A percentile compares a stretch with the other conserved stretches of the same genome.
Conservation (phyloP, 1,139 yeast genomes). For the Geotrichum armillariae region DNA sequence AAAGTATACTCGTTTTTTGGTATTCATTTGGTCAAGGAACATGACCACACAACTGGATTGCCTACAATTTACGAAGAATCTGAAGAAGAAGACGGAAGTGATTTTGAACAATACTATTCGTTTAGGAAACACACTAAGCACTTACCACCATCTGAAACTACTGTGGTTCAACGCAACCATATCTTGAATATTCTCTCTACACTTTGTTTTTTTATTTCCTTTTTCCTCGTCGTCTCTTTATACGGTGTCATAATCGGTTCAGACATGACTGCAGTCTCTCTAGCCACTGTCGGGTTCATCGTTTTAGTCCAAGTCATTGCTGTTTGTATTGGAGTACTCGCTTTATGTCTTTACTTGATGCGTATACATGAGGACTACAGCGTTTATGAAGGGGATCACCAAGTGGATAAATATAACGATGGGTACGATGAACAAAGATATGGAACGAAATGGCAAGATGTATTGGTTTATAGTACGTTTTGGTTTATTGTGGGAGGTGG, state of each 20-base stretch:
- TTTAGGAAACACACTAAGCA: neutral
- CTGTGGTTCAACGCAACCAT: slow-evolving; percentile 40
- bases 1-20: too few species aligned
- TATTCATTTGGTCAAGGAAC: too few species aligned
- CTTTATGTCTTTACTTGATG: slow-evolving; percentile 43
- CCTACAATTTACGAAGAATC: slow-evolving; percentile 19
- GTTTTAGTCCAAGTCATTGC: slow-evolving; percentile 40
- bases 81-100: slow-evolving; percentile 24
- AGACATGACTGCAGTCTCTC: slow-evolving; percentile 32
- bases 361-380: slow-evolving; percentile 37
- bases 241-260: slow-evolving; percentile 47
- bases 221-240: slow-evolving; percentile 49
- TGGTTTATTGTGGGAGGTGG: slow-evolving; percentile 46
- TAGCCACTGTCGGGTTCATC: slow-evolving; percentile 28
- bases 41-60: slow-evolving; percentile 9
- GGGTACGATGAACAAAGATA: neutral
- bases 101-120: slow-evolving; percentile 22
- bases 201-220: slow-evolving; percentile 44
- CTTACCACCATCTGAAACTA: slow-evolving; percentile 1
- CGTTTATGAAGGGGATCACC: neutral
- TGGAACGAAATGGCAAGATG: slow-evolving; percentile 42
- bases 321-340: slow-evolving; percentile 39
- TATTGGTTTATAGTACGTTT: slow-evolving; percentile 40
- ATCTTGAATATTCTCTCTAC: slow-evolving; percentile 51
- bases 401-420: neutral